Conservation (phyloP, 2,329 filamentous ascomycete species). For the Xylariomycetidae sp. region DNA sequence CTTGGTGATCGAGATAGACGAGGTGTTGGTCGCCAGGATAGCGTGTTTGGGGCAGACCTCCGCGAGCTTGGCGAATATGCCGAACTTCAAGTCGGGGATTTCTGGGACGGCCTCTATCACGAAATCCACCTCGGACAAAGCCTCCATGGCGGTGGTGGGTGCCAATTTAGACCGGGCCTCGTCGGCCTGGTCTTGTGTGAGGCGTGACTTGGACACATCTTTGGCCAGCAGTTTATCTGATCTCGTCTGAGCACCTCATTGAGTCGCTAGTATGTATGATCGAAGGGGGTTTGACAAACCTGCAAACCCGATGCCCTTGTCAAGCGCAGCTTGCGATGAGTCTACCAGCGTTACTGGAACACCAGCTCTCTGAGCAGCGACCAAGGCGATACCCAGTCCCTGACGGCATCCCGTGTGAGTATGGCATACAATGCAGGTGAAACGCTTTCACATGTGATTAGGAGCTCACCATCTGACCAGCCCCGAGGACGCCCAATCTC, state of each 20-base stretch:
- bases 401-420: no score
- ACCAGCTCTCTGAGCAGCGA: slow-evolving; percentile 78
- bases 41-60: slow-evolving; percentile 77
- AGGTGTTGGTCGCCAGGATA: slow-evolving; percentile 95
- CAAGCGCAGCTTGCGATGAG: slow-evolving; percentile 74
- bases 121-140: slow-evolving; percentile 82
- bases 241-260: slow-evolving; percentile 10
- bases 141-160: slow-evolving; percentile 68
- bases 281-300: no score
- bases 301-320: slow-evolving; percentile 87
- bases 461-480: slow-evolving; percentile 82
- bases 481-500: slow-evolving; percentile 84
- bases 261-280: no score
- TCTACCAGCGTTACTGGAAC: slow-evolving; percentile 86
- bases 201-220: slow-evolving; percentile 81
- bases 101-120: slow-evolving; percentile 97
- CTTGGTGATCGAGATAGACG: slow-evolving; percentile 95
- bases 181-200: slow-evolving; percentile 78
- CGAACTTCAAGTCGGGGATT: slow-evolving; percentile 79
- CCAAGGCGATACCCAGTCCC: slow-evolving; percentile 93
- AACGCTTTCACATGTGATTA: slow-evolving; percentile 37
- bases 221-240: slow-evolving; percentile 88
- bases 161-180: slow-evolving; percentile 65
- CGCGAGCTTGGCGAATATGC: slow-evolving; percentile 81
- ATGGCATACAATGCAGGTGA: no score